Evolutionary conservation across 2,329 filamentous ascomycete species (phyloP).

Genomic region (Microdochium bolleyi): DNA sequence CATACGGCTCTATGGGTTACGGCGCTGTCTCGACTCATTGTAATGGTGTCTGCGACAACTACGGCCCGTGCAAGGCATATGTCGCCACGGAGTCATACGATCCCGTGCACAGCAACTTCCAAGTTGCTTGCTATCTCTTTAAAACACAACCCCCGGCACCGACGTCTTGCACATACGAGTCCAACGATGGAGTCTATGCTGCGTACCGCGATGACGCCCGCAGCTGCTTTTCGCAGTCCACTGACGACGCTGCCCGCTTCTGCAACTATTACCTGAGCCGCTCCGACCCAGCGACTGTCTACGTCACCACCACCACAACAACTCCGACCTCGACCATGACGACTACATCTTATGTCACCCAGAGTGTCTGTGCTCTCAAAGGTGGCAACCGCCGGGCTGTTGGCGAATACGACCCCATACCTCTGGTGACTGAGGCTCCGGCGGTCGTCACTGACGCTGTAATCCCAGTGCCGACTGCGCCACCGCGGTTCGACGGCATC

Average conservation of each 20-base stretch:
- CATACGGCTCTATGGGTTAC: too few relatives aligned
- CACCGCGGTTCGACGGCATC: not conserved
- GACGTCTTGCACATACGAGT: not conserved
- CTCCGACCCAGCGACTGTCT: not conserved
- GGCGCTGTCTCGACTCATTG: too few relatives aligned
- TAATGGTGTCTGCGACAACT: too few relatives aligned
- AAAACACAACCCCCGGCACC: not conserved
- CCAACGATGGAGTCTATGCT: not conserved
- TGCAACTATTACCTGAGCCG: not conserved
- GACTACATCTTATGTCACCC: not conserved
- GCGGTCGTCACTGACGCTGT: not conserved
- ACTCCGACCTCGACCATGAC: not conserved
- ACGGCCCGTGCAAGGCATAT: not conserved
- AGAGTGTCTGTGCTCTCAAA: not conserved
- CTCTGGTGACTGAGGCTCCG: not conserved
- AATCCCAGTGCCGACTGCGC: not conserved
- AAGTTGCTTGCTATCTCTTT: not conserved
- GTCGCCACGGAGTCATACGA: not conserved
- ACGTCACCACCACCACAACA: not conserved
- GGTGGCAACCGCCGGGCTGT: not conserved
- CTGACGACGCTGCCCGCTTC: not conserved
- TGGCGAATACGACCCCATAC: not conserved
- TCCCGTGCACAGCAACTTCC: not conserved
- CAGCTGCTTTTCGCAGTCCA: not conserved
- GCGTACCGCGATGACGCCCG: not conserved